These are phyloP conservation scores for Casuarina glauca DNA, from an alignment of 306 rosid genomes.

Conservation along the genomic window DNA sequence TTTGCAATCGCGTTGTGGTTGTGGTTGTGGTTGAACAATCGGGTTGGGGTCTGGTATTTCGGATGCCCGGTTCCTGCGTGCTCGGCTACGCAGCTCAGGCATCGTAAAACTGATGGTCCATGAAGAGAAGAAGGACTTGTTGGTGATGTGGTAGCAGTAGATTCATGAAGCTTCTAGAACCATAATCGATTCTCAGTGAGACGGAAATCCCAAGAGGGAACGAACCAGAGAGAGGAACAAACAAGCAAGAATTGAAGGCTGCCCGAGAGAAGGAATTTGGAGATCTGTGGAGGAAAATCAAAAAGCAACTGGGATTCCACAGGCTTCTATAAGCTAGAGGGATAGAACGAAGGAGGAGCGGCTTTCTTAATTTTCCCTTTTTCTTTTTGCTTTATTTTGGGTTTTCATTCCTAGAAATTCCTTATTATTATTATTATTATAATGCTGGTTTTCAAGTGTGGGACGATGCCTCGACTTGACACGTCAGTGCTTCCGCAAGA, in stretches of 20 bases:
- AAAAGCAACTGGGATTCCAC: slow-evolving; percentile 18
- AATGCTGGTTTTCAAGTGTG: not conserved
- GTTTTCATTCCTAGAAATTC: too few species aligned
- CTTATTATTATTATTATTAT: too few species aligned
- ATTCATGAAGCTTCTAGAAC: slow-evolving; percentile 43
- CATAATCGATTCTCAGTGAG: slow-evolving; percentile 24
- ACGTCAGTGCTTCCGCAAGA: too few species aligned
- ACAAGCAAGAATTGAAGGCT: not conserved
- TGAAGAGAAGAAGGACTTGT: slow-evolving; percentile 24
- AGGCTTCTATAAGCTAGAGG: slow-evolving; percentile 22
- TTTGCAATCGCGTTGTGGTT: not conserved
- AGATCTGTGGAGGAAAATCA: slow-evolving; percentile 58
- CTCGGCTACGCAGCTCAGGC: slow-evolving; percentile 56
- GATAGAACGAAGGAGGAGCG: not conserved
- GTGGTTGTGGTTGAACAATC: slow-evolving; percentile 17
- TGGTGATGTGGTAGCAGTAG: slow-evolving; percentile 6
- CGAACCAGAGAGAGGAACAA: not conserved
- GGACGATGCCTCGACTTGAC: too few species aligned
- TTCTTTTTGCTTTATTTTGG: not conserved
- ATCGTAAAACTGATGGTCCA: slow-evolving; percentile 45
- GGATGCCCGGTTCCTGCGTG: slow-evolving; percentile 35
- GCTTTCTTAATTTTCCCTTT: not conserved
- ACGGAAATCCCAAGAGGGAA: not conserved
- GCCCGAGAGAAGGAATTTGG: slow-evolving; percentile 37
- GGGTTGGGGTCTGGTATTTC: slow-evolving; percentile 35